Base-by-base conservation (phyloP, 805 yeast species). In the Metschnikowia baotianmanensis region DNA sequence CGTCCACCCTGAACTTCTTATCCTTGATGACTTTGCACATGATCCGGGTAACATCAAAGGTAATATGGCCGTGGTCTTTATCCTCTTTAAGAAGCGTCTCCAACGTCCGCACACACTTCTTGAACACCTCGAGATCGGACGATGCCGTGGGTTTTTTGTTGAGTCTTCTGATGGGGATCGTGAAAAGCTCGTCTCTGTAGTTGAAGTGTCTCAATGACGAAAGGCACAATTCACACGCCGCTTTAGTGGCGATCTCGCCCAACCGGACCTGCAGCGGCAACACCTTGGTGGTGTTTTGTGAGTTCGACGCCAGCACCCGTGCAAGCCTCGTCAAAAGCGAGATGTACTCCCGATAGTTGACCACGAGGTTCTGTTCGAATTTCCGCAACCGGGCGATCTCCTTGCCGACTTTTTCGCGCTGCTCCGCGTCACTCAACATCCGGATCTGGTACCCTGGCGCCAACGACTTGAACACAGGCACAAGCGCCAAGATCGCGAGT, bases 391-490 rank as follows among this genome's bases (percentile, higher is more conserved):
- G 78, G 13, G 86, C 83, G 24, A 93, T 84, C 16, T 93, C 99
- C 56, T 76, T 86, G 11, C 90, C 69, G 4, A 88, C 95, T 53
- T 80, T 86, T 54, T 88, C 96, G 46, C 78, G 76, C 60, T 79
- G 80, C 61, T 91, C 98, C 0, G 77, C 63, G 13, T 88, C 97
- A 2, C 88, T 74, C 38, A 93, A 69, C 2, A 95, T 84, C 58
- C 96, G 74, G 38, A 91, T 88, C 45, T 82, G 77, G 62, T 91
- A 91, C 6, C 93, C 83, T 2, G 99, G 99, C 1, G 93, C 81
- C 34, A 93, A 76, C 41, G 83, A 76, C 53, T 86, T 87, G 72
- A 87, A 87, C 3, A 88, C 86, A 0, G 95, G 87, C 2, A 88
- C 83, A 45, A 90, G 72, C 0, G 98, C 83, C 47, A 88, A 66